phyloP scores from a whole-genome alignment of 352 stramenopile species.

The Globisporangium spiculum region DNA sequence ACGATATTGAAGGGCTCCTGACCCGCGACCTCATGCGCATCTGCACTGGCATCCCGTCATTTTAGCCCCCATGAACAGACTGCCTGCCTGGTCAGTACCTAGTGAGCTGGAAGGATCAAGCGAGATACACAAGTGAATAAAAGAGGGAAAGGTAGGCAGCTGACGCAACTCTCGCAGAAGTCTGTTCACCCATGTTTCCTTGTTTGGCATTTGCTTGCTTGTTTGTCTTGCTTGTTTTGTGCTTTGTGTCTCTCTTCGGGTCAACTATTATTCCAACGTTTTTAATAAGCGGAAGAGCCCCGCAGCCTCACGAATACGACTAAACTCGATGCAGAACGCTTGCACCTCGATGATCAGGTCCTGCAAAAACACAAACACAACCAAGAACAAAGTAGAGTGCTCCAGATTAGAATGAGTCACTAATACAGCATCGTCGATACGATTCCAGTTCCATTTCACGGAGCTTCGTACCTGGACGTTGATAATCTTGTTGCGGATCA shows the following conservation, averaged over 20 bases:
- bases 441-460: neutral
- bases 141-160: neutral
- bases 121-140: neutral
- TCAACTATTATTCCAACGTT: slow-evolving; percentile 81
- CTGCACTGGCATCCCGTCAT: slow-evolving; percentile 65
- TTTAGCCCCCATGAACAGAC: slow-evolving; percentile 31
- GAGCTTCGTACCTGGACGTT: slow-evolving; percentile 89
- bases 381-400: neutral
- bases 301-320: slow-evolving; percentile 95
- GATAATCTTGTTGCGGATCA: slow-evolving; percentile 99
- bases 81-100: neutral
- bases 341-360: slow-evolving; percentile 99
- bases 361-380: slow-evolving; percentile 30
- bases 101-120: neutral
- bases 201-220: slow-evolving; percentile 18
- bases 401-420: neutral
- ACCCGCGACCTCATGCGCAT: slow-evolving; percentile 81
- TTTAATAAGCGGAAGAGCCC: slow-evolving; percentile 97
- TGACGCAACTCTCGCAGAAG: neutral
- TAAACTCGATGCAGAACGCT: slow-evolving; percentile 99
- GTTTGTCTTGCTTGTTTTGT: slow-evolving; percentile 2
- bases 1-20: slow-evolving; percentile 78
- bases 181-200: slow-evolving; percentile 8
- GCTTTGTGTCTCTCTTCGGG: slow-evolving; percentile 16
- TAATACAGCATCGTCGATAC: neutral